Evolutionary conservation across 2,329 filamentous ascomycete species (phyloP).

Genomic region (Aureobasidium sp.): DNA sequence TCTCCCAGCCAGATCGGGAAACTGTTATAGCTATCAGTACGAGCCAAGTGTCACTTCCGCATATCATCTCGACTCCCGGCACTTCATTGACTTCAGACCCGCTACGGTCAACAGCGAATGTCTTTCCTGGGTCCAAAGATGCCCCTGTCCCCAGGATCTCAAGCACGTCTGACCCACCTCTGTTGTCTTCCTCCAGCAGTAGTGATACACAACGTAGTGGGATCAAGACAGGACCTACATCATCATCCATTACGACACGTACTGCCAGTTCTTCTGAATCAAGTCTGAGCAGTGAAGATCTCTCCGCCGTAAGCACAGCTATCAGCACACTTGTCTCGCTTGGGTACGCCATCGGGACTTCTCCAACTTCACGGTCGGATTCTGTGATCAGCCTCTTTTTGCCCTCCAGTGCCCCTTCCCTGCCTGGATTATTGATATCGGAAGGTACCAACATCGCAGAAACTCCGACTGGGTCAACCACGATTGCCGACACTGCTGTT

Average conservation of each 20-base stretch:
- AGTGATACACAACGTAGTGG: background rate
- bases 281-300: background rate
- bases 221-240: background rate
- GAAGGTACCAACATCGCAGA: too few relatives aligned
- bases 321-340: background rate
- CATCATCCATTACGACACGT: background rate
- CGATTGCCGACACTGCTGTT: too few relatives aligned
- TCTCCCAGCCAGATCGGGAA: background rate
- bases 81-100: background rate
- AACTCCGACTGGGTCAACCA: background rate
- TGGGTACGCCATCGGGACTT: background rate
- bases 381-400: background rate
- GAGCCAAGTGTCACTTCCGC: background rate
- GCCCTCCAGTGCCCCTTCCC: background rate
- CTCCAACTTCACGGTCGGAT: background rate
- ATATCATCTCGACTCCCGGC: background rate
- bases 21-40: background rate
- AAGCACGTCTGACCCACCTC: background rate
- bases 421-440: background rate
- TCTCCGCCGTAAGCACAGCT: background rate
- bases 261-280: background rate
- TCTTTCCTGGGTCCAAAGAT: background rate
- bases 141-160: background rate
- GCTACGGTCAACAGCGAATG: background rate
- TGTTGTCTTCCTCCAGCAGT: background rate